phyloP scores from a whole-genome alignment of 169 alveolate genomes.

The Plasmodium vivax region DNA sequence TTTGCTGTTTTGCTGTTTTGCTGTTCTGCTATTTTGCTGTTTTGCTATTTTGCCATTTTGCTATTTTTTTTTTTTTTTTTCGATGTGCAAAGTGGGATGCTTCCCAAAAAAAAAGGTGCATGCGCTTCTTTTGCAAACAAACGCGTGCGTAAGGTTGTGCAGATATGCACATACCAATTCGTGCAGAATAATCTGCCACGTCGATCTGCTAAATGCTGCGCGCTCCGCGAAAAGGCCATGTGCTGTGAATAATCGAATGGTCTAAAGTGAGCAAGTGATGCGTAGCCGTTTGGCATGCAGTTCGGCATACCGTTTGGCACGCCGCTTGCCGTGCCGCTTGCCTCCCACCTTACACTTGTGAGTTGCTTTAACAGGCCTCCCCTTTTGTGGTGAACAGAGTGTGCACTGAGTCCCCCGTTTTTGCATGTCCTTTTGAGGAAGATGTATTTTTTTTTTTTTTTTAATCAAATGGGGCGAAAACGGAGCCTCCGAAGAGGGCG shows the following conservation, averaged over 20 bases:
- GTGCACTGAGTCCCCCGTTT: neutral
- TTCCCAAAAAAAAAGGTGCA: constrained; percentile 10
- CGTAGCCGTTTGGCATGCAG: neutral
- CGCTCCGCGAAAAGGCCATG: neutral
- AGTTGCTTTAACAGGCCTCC: neutral
- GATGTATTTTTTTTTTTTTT: neutral
- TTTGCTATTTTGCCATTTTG: neutral
- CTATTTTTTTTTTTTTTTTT: neutral
- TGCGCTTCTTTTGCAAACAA: constrained; percentile 10
- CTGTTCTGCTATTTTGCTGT: neutral
- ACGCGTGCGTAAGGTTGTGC: neutral
- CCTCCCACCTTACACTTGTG: neutral
- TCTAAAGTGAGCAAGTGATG: neutral
- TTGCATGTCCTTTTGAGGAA: neutral
- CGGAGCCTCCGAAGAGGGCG: neutral
- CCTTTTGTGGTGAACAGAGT: neutral
- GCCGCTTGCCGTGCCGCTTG: neutral
- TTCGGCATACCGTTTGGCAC: neutral
- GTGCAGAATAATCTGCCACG: neutral
- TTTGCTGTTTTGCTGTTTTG: neutral
- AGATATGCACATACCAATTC: neutral
- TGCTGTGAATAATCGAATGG: neutral
- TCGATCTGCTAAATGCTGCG: constrained; percentile 3
- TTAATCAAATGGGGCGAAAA: neutral
- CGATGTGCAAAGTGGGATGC: neutral